Percentiles rank a stretch among this genome's conserved stretches.
phyloP scores from a whole-genome alignment of 257 asterid species.

The Misopates orontium region DNA sequence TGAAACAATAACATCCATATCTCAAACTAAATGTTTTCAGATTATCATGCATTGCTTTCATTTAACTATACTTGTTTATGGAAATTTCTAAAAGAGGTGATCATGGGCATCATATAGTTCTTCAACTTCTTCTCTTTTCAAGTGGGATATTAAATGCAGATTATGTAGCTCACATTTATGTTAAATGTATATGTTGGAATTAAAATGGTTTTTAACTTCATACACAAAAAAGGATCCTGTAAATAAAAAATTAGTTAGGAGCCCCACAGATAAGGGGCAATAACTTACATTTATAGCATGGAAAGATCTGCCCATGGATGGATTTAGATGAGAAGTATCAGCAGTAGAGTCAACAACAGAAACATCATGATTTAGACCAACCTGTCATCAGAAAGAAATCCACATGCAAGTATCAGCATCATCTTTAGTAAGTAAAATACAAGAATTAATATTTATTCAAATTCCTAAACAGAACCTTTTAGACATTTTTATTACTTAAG shows the following conservation, averaged over 20 bases:
- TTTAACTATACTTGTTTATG: background rate
- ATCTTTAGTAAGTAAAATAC: slow-evolving; percentile 16
- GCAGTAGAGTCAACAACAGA: slow-evolving; percentile 39
- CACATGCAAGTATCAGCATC: slow-evolving; percentile 27
- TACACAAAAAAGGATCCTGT: background rate
- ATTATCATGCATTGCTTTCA: no score
- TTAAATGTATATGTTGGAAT: slow-evolving; percentile 10
- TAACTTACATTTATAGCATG: slow-evolving; percentile 56
- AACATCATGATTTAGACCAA: slow-evolving; percentile 48
- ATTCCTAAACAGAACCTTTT: slow-evolving; percentile 14
- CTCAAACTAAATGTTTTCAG: no score
- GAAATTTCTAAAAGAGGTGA: background rate
- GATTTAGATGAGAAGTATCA: slow-evolving; percentile 43
- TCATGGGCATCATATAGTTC: background rate
- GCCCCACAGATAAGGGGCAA: slow-evolving; percentile 10
- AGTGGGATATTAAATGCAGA: background rate
- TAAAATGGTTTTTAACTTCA: slow-evolving; percentile 4
- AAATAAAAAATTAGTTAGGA: background rate
- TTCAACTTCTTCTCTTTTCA: background rate
- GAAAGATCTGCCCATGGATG: slow-evolving; percentile 39
- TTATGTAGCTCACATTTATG: background rate
- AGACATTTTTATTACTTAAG: slow-evolving; percentile 10
- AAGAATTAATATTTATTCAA: slow-evolving; percentile 15
- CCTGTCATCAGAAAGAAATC: slow-evolving; percentile 46
- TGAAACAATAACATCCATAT: background rate